phyloP scores from a whole-genome alignment of 176 grass and related monocot species.

The Phyllostachys edulis region DNA sequence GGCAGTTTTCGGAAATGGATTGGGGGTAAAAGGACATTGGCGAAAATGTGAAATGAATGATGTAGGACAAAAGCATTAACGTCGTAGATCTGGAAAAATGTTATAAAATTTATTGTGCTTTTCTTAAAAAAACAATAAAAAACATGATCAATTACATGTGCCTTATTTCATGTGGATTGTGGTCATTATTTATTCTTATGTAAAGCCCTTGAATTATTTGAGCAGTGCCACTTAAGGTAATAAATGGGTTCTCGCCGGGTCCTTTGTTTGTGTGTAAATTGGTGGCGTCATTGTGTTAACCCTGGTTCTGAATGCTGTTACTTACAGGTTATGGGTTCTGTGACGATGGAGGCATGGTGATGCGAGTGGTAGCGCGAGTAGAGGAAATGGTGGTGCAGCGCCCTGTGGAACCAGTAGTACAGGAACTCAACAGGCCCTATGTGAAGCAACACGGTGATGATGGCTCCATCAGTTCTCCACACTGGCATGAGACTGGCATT shows the following conservation, averaged over 20 bases:
- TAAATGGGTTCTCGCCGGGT: background rate
- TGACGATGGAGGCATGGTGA: conserved; percentile 83
- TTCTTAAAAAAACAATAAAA: too few species aligned
- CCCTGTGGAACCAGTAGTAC: conserved; percentile 95
- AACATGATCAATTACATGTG: background rate
- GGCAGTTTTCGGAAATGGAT: background rate
- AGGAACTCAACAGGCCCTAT: conserved; percentile 78
- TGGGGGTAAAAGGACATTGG: background rate
- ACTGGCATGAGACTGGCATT: conserved; percentile 39
- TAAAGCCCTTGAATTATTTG: background rate
- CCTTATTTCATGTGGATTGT: background rate
- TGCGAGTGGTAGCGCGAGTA: conserved; percentile 87
- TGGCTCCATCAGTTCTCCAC: conserved; percentile 64
- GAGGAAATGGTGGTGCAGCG: conserved; percentile 89
- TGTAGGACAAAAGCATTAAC: background rate
- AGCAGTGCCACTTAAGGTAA: background rate
- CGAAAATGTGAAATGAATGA: background rate
- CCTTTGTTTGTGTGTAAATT: background rate
- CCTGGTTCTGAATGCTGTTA: background rate
- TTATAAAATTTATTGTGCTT: background rate
- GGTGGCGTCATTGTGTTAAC: background rate
- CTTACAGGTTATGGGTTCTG: conserved; percentile 94
- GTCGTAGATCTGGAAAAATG: background rate
- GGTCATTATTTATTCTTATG: conserved; percentile 18
- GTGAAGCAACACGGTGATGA: conserved; percentile 57